Evolutionary conservation across 164 flowering plant genomes (phyloP), one percentile per base, ranked within the genome.

Genomic region (Kingdonia uniflora): DNA sequence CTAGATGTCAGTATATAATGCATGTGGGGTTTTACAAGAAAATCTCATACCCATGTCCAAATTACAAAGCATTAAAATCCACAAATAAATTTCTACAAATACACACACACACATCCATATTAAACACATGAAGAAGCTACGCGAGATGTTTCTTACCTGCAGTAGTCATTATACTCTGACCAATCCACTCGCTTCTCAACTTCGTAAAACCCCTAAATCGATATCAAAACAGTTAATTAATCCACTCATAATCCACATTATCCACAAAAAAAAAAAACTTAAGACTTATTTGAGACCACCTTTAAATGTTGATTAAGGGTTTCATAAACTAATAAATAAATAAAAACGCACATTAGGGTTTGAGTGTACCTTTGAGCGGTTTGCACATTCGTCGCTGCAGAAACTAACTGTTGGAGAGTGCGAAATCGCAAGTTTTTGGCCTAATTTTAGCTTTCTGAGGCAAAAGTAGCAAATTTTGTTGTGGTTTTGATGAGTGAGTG

Each of bases 111-210:
- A n/a, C n/a, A n/a, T n/a, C n/a, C n/a, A n/a, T n/a, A n/a, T n/a
- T n/a, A n/a, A n/a, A n/a, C n/a, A n/a, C n/a, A n/a, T n/a, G 17
- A 42, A 15, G 19, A 14, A 10, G 1, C 19, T 42, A 2, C 15
- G 20, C 11, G 16, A 43, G 63, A 69, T 53, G 52, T 6, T 48
- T 51, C 69, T 52, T 76, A 88, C 98, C 85, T 61, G 70, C 98
- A 85, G 59, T 85, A 71, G 17, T 76, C 84, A 66, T 76, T 61
- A 57, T 64, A 85, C 11, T 63, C 70, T 8, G 77, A 76, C 91
- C 94, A 92, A 57, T 87, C 82, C 19, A 72, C 82, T 63, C 52
- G 65, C 52, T 42, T 73, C 70, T 92, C 98, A 26, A 82, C 69
- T 41, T 73, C 77, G 49, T 66, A 72, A 54, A 85, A 84, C 4